These are phyloP conservation scores for Gossypium bickii DNA, from an alignment of 345 rosid genomes.

Conservation along the genomic window DNA sequence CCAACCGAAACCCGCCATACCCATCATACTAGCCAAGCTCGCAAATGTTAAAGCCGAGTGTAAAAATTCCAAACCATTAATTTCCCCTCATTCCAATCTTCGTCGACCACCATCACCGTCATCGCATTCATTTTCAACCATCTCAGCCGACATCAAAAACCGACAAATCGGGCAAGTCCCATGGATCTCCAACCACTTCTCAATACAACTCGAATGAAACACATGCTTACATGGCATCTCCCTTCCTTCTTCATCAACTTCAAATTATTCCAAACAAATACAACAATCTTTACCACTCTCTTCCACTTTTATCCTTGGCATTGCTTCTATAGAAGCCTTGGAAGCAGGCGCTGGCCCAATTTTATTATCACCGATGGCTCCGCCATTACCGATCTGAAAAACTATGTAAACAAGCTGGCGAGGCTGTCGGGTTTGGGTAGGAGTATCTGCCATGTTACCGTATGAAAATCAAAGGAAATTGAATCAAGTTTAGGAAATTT, in stretches of 20 bases:
- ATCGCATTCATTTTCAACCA: not conserved
- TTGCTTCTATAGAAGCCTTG: no score
- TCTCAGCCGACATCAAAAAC: not conserved
- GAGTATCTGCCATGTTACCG: not conserved
- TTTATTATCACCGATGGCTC: no score
- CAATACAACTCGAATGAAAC: constrained; percentile 21
- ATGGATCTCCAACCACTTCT: constrained; percentile 19
- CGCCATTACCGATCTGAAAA: not conserved
- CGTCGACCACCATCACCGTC: not conserved
- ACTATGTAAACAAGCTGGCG: not conserved
- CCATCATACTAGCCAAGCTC: not conserved
- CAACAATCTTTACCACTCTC: not conserved
- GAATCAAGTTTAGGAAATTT: not conserved
- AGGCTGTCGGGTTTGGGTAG: not conserved
- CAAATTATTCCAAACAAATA: constrained; percentile 19
- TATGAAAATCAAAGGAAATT: not conserved
- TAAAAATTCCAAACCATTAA: not conserved
- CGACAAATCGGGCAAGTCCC: constrained; percentile 20
- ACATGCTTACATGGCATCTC: constrained; percentile 29
- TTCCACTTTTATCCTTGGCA: no score
- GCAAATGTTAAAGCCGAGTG: not conserved
- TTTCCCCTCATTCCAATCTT: not conserved
- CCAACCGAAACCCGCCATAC: not conserved
- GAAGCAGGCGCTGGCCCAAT: no score
- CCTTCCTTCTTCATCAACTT: not conserved